These are phyloP conservation scores for Leersia perrieri DNA, from an alignment of 176 grass and related monocot genomes.

Conservation along the genomic window DNA sequence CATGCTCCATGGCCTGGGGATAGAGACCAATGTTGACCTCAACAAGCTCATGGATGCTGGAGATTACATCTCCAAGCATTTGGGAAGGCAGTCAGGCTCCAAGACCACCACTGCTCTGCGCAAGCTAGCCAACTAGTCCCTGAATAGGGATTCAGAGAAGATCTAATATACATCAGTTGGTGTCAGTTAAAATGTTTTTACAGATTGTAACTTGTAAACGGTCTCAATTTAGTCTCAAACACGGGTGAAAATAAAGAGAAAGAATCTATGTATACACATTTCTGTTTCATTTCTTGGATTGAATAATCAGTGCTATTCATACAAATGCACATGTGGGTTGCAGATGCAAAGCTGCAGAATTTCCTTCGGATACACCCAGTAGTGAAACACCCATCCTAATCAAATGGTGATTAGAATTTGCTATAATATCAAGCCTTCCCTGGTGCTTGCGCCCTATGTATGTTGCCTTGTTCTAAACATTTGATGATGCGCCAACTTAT, in stretches of 20 bases:
- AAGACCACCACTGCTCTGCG: slow-evolving; percentile 63
- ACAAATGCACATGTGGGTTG: not conserved
- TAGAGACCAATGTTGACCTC: slow-evolving; percentile 70
- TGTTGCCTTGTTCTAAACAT: not conserved
- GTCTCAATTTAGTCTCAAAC: not conserved
- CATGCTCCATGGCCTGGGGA: slow-evolving; percentile 89
- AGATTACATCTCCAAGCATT: slow-evolving; percentile 81
- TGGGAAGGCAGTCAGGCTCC: slow-evolving; percentile 66
- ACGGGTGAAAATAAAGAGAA: not conserved
- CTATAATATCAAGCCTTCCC: not conserved
- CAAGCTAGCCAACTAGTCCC: slow-evolving; percentile 34
- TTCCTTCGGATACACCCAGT: not conserved
- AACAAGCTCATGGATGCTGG: slow-evolving; percentile 77
- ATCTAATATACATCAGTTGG: not conserved
- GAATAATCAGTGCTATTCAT: not conserved
- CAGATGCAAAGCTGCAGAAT: not conserved
- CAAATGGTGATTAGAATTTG: not conserved
- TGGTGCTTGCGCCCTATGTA: not conserved
- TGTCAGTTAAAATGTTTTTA: not conserved
- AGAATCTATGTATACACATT: not conserved
- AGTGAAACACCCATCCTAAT: not conserved
- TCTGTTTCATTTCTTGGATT: not conserved
- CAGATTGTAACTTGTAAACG: not conserved
- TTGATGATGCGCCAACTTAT: slow-evolving; percentile 7
- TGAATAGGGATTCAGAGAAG: not conserved